Conservation (phyloP, 2,329 filamentous ascomycete genomes). For the Lachnellula arida region DNA sequence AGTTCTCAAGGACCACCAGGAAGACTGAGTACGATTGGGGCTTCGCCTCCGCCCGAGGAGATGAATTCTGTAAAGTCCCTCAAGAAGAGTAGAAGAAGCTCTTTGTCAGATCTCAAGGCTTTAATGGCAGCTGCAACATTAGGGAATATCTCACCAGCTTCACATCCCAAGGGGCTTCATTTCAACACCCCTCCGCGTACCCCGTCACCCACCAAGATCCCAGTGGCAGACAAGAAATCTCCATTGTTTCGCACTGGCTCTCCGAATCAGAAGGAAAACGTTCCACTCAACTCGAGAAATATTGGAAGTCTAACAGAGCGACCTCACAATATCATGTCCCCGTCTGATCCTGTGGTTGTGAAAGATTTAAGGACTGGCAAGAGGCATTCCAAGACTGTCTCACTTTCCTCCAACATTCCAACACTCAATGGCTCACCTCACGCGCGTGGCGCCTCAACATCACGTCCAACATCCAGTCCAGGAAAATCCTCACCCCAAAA, state of each 20-base stretch:
- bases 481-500: slow-evolving; percentile 33
- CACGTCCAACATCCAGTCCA: slow-evolving; percentile 20
- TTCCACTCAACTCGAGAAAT: slow-evolving; percentile 16
- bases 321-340: slow-evolving; percentile 28
- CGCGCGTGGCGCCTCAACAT: slow-evolving; percentile 17
- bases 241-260: slow-evolving; percentile 23
- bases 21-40: slow-evolving; percentile 30
- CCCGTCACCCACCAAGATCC: slow-evolving; percentile 32
- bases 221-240: slow-evolving; percentile 21
- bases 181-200: slow-evolving; percentile 28
- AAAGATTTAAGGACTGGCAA: slow-evolving; percentile 28
- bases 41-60: slow-evolving; percentile 39
- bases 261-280: slow-evolving; percentile 28
- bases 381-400: slow-evolving; percentile 24
- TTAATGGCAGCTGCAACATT: slow-evolving; percentile 60
- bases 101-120: slow-evolving; percentile 76
- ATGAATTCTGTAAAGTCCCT: slow-evolving; percentile 37
- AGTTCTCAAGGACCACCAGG: slow-evolving; percentile 46
- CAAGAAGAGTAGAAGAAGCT: slow-evolving; percentile 83
- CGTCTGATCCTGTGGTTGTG: slow-evolving; percentile 19
- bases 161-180: slow-evolving; percentile 23
- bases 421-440: slow-evolving; percentile 21
- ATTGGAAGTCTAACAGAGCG: slow-evolving; percentile 28
- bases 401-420: slow-evolving; percentile 32
- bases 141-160: slow-evolving; percentile 37